A percentile compares a stretch with the other conserved stretches of the same genome.
Evolutionary conservation across 2,329 filamentous ascomycete genomes (phyloP).

Genomic region (Ophiocordyceps unilateralis): DNA sequence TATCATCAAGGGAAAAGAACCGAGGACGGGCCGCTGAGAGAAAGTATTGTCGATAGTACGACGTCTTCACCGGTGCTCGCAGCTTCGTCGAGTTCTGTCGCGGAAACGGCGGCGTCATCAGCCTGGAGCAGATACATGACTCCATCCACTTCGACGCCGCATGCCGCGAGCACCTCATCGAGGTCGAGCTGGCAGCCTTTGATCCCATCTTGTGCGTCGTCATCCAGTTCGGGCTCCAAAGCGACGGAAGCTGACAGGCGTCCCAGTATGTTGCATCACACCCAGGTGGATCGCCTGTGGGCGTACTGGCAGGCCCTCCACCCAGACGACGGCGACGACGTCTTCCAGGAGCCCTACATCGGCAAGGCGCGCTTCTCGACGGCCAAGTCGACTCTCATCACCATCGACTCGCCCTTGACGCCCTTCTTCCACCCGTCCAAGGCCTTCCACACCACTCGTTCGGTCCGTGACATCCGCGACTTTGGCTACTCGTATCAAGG

Average conservation of each 20-base stretch:
- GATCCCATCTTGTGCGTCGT: constrained; percentile 25
- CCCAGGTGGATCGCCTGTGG: constrained; percentile 47
- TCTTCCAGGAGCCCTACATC: constrained; percentile 17
- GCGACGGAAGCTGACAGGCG: background rate
- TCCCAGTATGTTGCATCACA: constrained; percentile 26
- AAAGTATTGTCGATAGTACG: constrained; percentile 18
- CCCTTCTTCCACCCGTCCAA: constrained; percentile 26
- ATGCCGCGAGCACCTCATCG: constrained; percentile 22
- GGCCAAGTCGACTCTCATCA: constrained; percentile 19
- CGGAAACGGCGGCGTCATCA: constrained; percentile 15
- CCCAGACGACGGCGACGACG: constrained; percentile 12
- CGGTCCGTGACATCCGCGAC: constrained; percentile 15
- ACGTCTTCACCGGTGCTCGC: constrained; percentile 18
- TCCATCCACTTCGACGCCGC: constrained; percentile 21
- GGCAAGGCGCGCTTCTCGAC: constrained; percentile 22
- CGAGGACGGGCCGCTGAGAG: background rate
- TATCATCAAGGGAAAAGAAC: background rate
- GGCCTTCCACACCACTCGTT: constrained; percentile 19
- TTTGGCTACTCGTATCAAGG: constrained; percentile 23
- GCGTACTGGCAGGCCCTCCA: constrained; percentile 32
- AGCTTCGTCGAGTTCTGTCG: constrained; percentile 18
- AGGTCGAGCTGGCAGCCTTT: constrained; percentile 22
- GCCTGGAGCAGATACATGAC: constrained; percentile 27
- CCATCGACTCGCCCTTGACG: constrained; percentile 25
- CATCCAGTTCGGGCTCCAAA: background rate